Evolutionary conservation across 495 filamentous ascomycete genomes (phyloP).

Genomic region (Neurospora pannonica): DNA sequence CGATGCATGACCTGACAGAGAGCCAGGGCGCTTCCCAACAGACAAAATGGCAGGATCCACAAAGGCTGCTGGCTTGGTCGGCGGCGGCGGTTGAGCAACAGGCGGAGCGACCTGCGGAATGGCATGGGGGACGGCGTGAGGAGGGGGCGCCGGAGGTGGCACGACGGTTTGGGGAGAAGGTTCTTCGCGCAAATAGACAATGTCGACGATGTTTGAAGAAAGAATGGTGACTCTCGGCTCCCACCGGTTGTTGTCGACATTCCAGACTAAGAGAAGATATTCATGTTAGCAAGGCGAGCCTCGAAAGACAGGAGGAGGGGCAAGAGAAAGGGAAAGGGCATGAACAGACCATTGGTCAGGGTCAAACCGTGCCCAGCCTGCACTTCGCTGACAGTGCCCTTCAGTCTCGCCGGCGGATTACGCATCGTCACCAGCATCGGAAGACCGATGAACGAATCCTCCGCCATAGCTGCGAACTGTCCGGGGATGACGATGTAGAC

Average conservation of each 20-base stretch:
- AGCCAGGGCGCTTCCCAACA: constrained; percentile 28
- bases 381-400: constrained; percentile 65
- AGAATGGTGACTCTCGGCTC: constrained; percentile 26
- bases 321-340: background rate
- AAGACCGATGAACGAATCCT: constrained; percentile 62
- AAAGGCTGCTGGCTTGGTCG: constrained; percentile 21
- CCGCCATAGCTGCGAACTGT: constrained; percentile 15
- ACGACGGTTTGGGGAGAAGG: constrained; percentile 1
- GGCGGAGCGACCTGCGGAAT: constrained; percentile 1
- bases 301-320: constrained; percentile 1
- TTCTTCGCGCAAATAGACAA: constrained; percentile 19
- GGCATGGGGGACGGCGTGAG: background rate
- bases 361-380: constrained; percentile 61
- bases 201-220: constrained; percentile 29
- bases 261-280: constrained; percentile 13
- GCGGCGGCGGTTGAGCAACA: constrained; percentile 2
- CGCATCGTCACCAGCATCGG: constrained; percentile 67
- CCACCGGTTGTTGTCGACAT: constrained; percentile 19
- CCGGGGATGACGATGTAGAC: background rate
- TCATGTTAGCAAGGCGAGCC: background rate
- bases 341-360: constrained; percentile 62
- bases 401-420: constrained; percentile 54
- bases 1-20: constrained; percentile 6
- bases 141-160: background rate
- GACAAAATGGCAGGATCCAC: constrained; percentile 49